Base-by-base conservation (phyloP, 177 flowering plant species). In the Tripterygium wilfordii region DNA sequence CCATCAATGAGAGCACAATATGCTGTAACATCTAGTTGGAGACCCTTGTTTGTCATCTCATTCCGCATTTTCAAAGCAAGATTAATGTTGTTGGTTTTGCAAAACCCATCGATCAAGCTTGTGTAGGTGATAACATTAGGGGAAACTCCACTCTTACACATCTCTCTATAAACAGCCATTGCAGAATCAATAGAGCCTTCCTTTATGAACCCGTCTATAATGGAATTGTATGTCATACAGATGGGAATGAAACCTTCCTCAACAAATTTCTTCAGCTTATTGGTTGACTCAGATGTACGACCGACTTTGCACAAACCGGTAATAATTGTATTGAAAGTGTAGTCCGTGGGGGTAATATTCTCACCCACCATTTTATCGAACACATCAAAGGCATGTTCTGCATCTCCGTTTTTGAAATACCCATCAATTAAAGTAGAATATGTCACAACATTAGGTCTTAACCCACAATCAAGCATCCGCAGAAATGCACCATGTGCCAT, bases 1-100 rank as follows among this genome's bases (percentile, higher is more conserved):
- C 83, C 95, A 64, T 80, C 69, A 26, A 89, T 80, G n/a, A 89
- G 74, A 49, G 70, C 69, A 58, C 68, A 45, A 55, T 83, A 89
- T 13, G 73, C 78, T 15, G 61, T 49, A 39, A 77, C 38, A 74
- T 80, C 90, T 36, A 65, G 53, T 44, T 66, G 44, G 27, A 89
- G 60, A 49, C 80, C 84, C 65, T 55, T 68, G 16, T 27, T 51
- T 48, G 50, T 64, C 84, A 84, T 80, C 59, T 76, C 77, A 45
- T 63, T 60, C 30, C 10, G 23, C 77, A 80, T 49, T 45, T 66
- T 64, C 61, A 69, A 23, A 55, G 92, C 96, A 55, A 66, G 72
- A 69, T 71, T 63, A 21, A 78, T 32, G 4, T 68, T 56, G 25
- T 72, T 66, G 24, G 51, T 61, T 63, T 75, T 76, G 69, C 77